Conservation (phyloP, 2,329 filamentous ascomycete genomes). For the Hypocreales sp. region DNA sequence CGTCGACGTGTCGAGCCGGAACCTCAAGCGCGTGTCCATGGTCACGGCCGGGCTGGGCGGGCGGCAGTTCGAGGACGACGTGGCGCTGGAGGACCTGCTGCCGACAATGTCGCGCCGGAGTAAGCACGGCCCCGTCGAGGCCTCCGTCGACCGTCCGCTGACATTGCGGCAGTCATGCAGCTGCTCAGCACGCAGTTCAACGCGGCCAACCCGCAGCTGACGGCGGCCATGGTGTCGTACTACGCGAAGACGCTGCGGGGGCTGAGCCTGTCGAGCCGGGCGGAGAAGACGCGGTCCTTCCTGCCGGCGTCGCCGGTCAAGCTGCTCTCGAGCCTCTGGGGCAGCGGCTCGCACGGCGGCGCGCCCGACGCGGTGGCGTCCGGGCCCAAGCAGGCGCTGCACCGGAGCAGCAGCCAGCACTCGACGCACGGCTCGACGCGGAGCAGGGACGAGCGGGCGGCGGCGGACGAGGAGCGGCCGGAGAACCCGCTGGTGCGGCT, state of each 20-base stretch:
- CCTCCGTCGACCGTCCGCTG: conserved; percentile 17
- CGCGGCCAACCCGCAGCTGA: conserved; percentile 46
- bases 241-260: conserved; percentile 64
- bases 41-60: conserved; percentile 50
- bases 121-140: no score
- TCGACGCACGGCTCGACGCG: conserved; percentile 40
- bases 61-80: conserved; percentile 56
- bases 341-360: conserved; percentile 35
- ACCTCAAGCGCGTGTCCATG: conserved; percentile 32
- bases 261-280: conserved; percentile 45
- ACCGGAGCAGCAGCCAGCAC: conserved; percentile 29
- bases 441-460: conserved; percentile 22
- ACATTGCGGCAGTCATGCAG: conserved; percentile 44
- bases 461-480: conserved; percentile 32
- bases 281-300: conserved; percentile 51
- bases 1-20: conserved; percentile 42
- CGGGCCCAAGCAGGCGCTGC: conserved; percentile 23
- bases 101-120: conserved; percentile 59
- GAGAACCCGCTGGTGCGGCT: conserved; percentile 56
- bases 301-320: conserved; percentile 81
- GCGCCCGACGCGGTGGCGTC: conserved; percentile 10
- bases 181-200: conserved; percentile 57
- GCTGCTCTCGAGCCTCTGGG: conserved; percentile 69
- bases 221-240: conserved; percentile 56
- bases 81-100: conserved; percentile 57